Base-by-base conservation (phyloP, 192 early-diverging fungal species). In the Gaertneriomyces semiglobifer region DNA sequence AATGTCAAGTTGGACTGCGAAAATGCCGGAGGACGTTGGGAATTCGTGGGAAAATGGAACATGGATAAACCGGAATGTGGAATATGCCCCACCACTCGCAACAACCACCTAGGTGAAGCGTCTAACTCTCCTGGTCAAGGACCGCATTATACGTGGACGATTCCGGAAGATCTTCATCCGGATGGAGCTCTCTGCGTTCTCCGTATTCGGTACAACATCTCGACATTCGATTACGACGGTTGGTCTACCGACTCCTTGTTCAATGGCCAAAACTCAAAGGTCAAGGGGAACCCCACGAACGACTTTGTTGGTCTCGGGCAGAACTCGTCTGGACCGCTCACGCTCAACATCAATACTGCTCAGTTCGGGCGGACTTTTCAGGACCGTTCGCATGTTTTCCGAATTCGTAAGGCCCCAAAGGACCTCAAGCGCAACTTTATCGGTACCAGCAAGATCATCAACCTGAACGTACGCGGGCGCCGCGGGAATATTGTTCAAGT, bases 401-500 rank as follows among this genome's bases (percentile, higher is more conserved):
- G 41, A 19, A 77, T 77, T 45, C 54, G 73, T 5, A 59, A 60
- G n/a, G 19, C 51, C 18, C 76, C 76, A 4, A 39, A 10, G 11
- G 59, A 50, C 11, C 42, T 75, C 8, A 16, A 52, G 20, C 47
- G 67, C 41, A 75, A 66, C 25, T 51, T 58, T 6, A 57, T 71
- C 44, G 14, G 38, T 4, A 4, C 62, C 18, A 10, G 12, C 5
- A 45, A 50, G 4, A 76, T 77, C 40, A 50, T 63, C 60, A 77
- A 77, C 64, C 66, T 77, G 18, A 77, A 77, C 33, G 73, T 77
- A 7, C 62, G 73, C 43, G 76, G 76, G 10, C 47, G 69, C 42
- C 52, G 76, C 16, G 76, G 76, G 8, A 77, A 77, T 41, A 77
- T 77, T 41, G 72, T 68, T n/a, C 72, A 77, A 58, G 73, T 76